A percentile compares a stretch with the other conserved stretches of the same genome.
phyloP scores from a whole-genome alignment of 306 rosid species.

The Crataegus laevigata region DNA sequence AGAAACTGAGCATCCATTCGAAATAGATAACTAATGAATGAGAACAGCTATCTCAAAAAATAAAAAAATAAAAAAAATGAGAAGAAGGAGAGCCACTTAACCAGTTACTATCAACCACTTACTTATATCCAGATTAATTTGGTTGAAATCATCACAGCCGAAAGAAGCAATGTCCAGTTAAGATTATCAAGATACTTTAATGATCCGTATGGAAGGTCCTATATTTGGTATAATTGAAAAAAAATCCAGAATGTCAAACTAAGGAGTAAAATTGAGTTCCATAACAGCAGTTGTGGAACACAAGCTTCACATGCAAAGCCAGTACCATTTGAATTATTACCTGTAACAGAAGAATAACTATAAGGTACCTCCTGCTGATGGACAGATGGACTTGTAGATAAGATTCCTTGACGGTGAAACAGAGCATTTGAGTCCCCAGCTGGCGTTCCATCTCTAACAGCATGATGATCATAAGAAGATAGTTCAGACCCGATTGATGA shows the following conservation, averaged over 20 bases:
- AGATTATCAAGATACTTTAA: background rate
- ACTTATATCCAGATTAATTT: background rate
- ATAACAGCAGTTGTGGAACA: slow-evolving; percentile 29
- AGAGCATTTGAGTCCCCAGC: slow-evolving; percentile 48
- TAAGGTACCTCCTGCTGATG: slow-evolving; percentile 99
- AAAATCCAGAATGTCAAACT: slow-evolving; percentile 23
- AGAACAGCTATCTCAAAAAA: background rate
- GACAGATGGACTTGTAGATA: slow-evolving; percentile 62
- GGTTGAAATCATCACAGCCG: background rate
- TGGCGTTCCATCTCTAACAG: slow-evolving; percentile 43
- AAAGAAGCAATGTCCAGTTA: background rate
- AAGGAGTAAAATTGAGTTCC: slow-evolving; percentile 29
- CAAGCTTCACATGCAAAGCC: slow-evolving; percentile 54
- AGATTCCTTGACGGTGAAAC: slow-evolving; percentile 50
- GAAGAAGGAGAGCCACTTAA: background rate
- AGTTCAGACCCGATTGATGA: slow-evolving; percentile 41
- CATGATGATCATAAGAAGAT: slow-evolving; percentile 39
- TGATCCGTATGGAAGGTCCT: background rate
- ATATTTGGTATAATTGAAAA: slow-evolving; percentile 11
- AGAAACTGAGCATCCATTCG: background rate
- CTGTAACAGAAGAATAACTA: slow-evolving; percentile 98
- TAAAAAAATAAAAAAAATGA: background rate
- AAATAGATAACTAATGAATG: background rate
- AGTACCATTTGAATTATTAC: slow-evolving; percentile 65
- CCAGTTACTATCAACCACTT: background rate